Base-by-base conservation (phyloP, 1,284 basidiomycete species). In the Ustilago esculenta region DNA sequence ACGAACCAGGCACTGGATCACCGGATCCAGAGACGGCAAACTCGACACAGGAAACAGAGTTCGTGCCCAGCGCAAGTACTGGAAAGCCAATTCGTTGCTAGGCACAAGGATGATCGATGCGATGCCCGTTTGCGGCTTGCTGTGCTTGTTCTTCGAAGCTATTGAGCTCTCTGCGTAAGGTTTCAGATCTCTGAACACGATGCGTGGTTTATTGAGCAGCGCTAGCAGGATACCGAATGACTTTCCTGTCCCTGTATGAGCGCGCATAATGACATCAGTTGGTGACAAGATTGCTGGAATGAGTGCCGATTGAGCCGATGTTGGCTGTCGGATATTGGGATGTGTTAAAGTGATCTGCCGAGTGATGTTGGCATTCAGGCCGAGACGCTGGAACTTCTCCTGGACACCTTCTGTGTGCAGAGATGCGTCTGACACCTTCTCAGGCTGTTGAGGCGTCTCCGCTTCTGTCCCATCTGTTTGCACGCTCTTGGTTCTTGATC, bases 201-300 rank as follows among this genome's bases (percentile, higher is more conserved):
- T 53, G 30, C 77, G 75, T 10, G 80, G 80, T 42, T 78, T 77
- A 36, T 72, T 73, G 15, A 81, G 65, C 18, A 79, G 70, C 12
- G 73, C 73, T 14, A 81, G 59, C 4, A 81, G 65, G 35, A 80
- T 48, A 18, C 66, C 76, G 17, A 80, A 78, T 6, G 72, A 74
- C 64, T 81, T 81, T 18, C 80, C 80, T 0, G 77, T 79, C 25
- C 79, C 80, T 1, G 80, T 81, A 34, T 79, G 77, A 15, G 79
- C 77, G 3, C 80, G 70, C 20, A 79, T 29, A 10, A 81, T 66
- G 35, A 81, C 59, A 42, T 81, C 80, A 15, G 52, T 58, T 1
- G 66, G 75, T 18, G 66, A 59, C 21, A 74, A 55, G 30, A 78
- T 51, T 14, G 75, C 69, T 2, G 75, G 68, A 18, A 81, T 73